A percentile compares a stretch with the other conserved stretches of the same genome.
These are phyloP conservation scores for Talaromyces sp. DNA, from an alignment of 2,329 filamentous ascomycete genomes.

Conservation along the genomic window DNA sequence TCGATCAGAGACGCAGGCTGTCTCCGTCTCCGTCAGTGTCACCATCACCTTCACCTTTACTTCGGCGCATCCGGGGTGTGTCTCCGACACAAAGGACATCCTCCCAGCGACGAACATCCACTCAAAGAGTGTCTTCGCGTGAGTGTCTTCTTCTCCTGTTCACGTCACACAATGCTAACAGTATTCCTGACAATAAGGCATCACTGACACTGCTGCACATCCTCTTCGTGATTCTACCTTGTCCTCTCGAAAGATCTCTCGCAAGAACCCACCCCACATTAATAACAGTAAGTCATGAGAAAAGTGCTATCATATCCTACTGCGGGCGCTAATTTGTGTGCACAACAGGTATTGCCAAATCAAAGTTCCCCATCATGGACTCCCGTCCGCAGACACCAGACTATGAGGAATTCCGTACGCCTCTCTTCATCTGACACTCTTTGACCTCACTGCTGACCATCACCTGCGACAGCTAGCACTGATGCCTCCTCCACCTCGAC, in stretches of 20 bases:
- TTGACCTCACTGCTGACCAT: neutral
- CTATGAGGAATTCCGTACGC: slow-evolving; percentile 15
- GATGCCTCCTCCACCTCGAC: slow-evolving; percentile 29
- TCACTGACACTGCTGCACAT: slow-evolving; percentile 1
- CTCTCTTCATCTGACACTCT: neutral
- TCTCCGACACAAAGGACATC: slow-evolving; percentile 18
- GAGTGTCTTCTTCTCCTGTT: neutral
- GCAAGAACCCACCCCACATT: slow-evolving; percentile 18
- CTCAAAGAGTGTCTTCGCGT: slow-evolving; percentile 15
- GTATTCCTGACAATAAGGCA: neutral
- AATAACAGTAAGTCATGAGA: slow-evolving; percentile 16
- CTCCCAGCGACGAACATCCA: neutral
- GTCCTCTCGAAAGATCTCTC: slow-evolving; percentile 16
- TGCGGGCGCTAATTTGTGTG: neutral
- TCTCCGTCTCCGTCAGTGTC: slow-evolving; percentile 15
- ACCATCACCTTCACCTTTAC: slow-evolving; percentile 2
- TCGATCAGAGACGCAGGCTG: slow-evolving; percentile 14
- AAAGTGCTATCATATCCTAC: neutral
- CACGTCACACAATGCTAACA: neutral
- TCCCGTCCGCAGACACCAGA: slow-evolving; percentile 17
- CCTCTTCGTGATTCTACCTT: slow-evolving; percentile 13
- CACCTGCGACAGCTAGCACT: slow-evolving; percentile 22
- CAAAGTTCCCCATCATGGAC: slow-evolving; percentile 18
- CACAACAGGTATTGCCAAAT: slow-evolving; percentile 16
- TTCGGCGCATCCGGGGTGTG: slow-evolving; percentile 15